Conservation (phyloP, 345 rosid species). For the Melaleuca quinquenervia region DNA sequence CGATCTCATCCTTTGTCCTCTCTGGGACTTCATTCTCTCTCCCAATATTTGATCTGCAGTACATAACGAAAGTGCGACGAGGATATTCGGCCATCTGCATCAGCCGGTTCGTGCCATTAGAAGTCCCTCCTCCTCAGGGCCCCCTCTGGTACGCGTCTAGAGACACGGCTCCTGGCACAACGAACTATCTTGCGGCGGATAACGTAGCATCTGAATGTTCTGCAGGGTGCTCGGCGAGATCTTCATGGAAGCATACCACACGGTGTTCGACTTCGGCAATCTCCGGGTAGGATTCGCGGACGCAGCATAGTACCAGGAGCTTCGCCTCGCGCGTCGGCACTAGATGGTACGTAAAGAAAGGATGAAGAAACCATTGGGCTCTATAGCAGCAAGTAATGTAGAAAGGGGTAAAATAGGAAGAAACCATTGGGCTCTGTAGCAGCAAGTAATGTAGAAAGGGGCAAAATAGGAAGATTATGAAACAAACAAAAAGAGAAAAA, state of each 20-base stretch:
- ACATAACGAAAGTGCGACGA: slow-evolving; percentile 20
- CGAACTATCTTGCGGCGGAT: not conserved
- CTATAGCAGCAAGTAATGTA: not conserved
- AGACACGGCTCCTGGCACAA: not conserved
- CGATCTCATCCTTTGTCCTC: not conserved
- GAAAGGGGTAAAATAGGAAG: not conserved
- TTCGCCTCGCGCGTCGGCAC: not conserved
- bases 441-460: not conserved
- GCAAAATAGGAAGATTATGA: not conserved
- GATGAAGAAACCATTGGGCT: not conserved
- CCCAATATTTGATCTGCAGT: not conserved
- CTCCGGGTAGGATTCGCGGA: slow-evolving; percentile 41
- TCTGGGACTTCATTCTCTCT: not conserved
- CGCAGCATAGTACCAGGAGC: slow-evolving; percentile 11
- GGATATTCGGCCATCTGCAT: slow-evolving; percentile 26
- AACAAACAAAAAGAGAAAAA: not conserved
- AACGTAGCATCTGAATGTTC: not conserved
- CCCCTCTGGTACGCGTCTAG: slow-evolving; percentile 34
- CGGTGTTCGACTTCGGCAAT: slow-evolving; percentile 47
- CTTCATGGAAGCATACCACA: slow-evolving; percentile 49
- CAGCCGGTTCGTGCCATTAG: slow-evolving; percentile 36
- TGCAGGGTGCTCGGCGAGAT: slow-evolving; percentile 49
- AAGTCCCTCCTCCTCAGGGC: slow-evolving; percentile 38
- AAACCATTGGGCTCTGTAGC: not conserved
- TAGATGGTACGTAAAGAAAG: not conserved